phyloP scores from a whole-genome alignment of 129 eudicot genomes.

The Artemisia argyi region DNA sequence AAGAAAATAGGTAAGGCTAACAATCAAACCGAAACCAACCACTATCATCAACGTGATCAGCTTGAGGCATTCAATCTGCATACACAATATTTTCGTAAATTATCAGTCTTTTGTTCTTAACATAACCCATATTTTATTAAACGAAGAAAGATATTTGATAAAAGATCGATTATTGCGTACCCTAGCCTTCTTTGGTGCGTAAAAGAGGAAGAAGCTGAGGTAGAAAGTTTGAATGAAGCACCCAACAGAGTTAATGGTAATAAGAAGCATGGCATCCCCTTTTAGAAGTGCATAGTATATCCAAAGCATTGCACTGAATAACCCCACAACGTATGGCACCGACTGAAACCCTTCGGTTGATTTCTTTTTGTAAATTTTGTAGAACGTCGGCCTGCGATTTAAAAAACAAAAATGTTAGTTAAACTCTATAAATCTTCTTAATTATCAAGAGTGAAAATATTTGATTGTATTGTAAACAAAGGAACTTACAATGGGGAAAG shows the following conservation, averaged over 20 bases:
- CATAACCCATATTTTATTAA: not conserved
- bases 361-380: constrained; percentile 69
- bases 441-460: not conserved
- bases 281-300: constrained; percentile 70
- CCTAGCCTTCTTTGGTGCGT: constrained; percentile 60
- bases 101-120: not conserved
- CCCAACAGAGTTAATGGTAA: constrained; percentile 75
- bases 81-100: not conserved
- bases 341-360: constrained; percentile 77
- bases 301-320: constrained; percentile 86
- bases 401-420: not conserved
- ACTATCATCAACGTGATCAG: constrained; percentile 40
- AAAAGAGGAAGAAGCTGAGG: constrained; percentile 63
- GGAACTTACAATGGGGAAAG: constrained; percentile 73
- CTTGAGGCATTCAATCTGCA: constrained; percentile 56
- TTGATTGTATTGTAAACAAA: not conserved
- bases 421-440: not conserved
- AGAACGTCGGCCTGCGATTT: constrained; percentile 66
- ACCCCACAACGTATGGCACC: constrained; percentile 70
- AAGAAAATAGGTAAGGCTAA: constrained; percentile 52
- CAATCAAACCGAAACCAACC: constrained; percentile 62
- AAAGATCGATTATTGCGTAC: constrained; percentile 22
- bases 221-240: constrained; percentile 63
- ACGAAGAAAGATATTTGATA: too few relatives aligned
- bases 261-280: constrained; percentile 53